Evolutionary conservation across 2,329 filamentous ascomycete genomes (phyloP), one percentile per base, ranked within the genome.

Genomic region (Cordyceps militaris): DNA sequence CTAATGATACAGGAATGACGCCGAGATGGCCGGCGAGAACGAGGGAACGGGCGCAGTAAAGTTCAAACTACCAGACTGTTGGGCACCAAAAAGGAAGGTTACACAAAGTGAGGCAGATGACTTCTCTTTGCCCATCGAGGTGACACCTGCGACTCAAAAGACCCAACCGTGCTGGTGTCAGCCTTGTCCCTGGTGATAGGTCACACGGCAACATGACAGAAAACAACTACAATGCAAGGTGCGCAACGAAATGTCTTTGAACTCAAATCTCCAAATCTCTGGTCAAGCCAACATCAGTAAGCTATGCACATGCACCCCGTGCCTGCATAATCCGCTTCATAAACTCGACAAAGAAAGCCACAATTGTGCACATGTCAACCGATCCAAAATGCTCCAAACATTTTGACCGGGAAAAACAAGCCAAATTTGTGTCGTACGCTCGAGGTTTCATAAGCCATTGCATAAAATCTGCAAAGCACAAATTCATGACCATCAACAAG

Each of bases 321-420:
- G 21, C 42, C 21, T 23, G 21, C 42, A 44, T 38, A 38, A 26
- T 2, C 19, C 36, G 8, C 4, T 28, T 40, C 48, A 40, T n/a
- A 13, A 51, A 36, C 47, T 24, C 24, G 14, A 14, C n/a, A 47
- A 28, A 38, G 26, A 50, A 38, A 51, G 48, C 34, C 23, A 51
- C 23, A 26, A 11, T 23, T 11, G 19, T 51, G 16, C 4, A 28
- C n/a, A 40, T 4, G 36, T 50, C 34, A 28, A n/a, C 32, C n/a
- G n/a, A 51, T 42, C 24, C 49, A 52, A 52, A 52, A 52, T 42
- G 49, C 49, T 52, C 23, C n/a, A 30, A 42, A 43, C 49, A 52
- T 52, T 30, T 42, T 43, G 49, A 21, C 36, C 14, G 3, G 34
- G 30, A 10, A 9, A 42, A 14, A 52, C 32, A 52, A 30, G 49